Evolutionary conservation across 768 basidiomycete genomes (phyloP).

Genomic region (Rhizopogon sp.): DNA sequence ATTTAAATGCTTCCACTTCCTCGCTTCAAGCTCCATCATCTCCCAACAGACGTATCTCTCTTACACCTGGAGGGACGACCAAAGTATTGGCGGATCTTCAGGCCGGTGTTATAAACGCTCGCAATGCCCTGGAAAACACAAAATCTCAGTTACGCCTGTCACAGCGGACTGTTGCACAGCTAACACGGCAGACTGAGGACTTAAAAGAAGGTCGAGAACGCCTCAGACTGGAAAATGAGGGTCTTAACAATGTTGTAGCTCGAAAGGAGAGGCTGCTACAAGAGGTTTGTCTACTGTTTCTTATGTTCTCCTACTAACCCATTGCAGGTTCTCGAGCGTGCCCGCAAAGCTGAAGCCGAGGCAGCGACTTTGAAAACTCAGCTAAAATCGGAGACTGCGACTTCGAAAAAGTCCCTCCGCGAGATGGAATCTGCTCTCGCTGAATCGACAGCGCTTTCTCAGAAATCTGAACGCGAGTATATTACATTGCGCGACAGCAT

Average conservation of each 20-base stretch:
- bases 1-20: slow-evolving; percentile 29
- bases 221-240: slow-evolving; percentile 80
- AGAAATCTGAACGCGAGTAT: slow-evolving; percentile 83
- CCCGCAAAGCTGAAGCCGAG: slow-evolving; percentile 81
- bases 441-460: slow-evolving; percentile 72
- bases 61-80: slow-evolving; percentile 77
- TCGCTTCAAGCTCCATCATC: slow-evolving; percentile 39
- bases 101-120: slow-evolving; percentile 72
- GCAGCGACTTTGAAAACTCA: slow-evolving; percentile 61
- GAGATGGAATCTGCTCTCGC: slow-evolving; percentile 75
- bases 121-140: slow-evolving; percentile 82
- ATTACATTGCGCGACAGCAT: slow-evolving; percentile 72
- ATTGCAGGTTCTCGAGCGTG: slow-evolving; percentile 69
- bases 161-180: slow-evolving; percentile 77
- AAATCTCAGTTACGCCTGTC: slow-evolving; percentile 76
- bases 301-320: not conserved
- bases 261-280: slow-evolving; percentile 84
- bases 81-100: slow-evolving; percentile 88
- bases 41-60: slow-evolving; percentile 52
- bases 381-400: slow-evolving; percentile 67
- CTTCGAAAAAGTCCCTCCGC: slow-evolving; percentile 69
- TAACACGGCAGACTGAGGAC: slow-evolving; percentile 85
- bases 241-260: slow-evolving; percentile 81
- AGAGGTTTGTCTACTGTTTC: slow-evolving; percentile 46
- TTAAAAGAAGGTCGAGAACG: slow-evolving; percentile 84